Base-by-base conservation (phyloP, 495 filamentous ascomycete species). In the Delitschia confertaspora region DNA sequence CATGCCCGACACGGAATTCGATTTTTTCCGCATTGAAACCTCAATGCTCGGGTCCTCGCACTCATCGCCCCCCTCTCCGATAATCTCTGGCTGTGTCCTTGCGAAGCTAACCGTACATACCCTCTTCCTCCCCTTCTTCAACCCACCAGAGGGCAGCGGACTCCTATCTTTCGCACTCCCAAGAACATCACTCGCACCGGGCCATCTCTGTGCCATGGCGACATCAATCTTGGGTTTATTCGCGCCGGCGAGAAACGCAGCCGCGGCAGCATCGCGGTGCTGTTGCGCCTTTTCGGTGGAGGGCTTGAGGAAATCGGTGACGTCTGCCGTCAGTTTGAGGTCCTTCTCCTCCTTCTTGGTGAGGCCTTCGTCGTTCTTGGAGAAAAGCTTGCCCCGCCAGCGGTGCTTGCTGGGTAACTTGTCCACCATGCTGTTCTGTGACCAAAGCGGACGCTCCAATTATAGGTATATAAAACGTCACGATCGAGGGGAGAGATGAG, bases 51-150 rank as follows among this genome's bases (percentile, higher is more conserved):
- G 80, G 3, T 65, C 61, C 26, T 83, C 79, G 30, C 80, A 76
- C 49, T 93, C 86, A 61, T 93, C 87, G 10, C 88, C 88, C 17
- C 88, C 88, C 55, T 84, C 76, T 18, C 88, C 88, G 60, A 95
- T 93, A 36, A 93, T 57, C 25, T 84, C 82, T 11, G 85, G 84
- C 44, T 66, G 65, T 16, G 62, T 69, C 36, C 80, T 69, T 6
- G 65, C 73, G 56, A 93, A 95, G 31, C 69, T 72, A n/a, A 93
- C 86, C 13, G 60, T 61, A 45, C 89, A 63, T 3, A 77, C 77
- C 56, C 83, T 83, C 45, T 68, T 69, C 31, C 68, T 49, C 35
- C 35, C 35, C 38, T 42, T 47, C 42, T 26, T 42, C 22, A 43
- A 23, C 17, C 35, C 48, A n/a, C 45, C 47, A 14, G 26, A 49